Conservation (phyloP, 352 stramenopile genomes). For the Pythium vanterpoolii region DNA sequence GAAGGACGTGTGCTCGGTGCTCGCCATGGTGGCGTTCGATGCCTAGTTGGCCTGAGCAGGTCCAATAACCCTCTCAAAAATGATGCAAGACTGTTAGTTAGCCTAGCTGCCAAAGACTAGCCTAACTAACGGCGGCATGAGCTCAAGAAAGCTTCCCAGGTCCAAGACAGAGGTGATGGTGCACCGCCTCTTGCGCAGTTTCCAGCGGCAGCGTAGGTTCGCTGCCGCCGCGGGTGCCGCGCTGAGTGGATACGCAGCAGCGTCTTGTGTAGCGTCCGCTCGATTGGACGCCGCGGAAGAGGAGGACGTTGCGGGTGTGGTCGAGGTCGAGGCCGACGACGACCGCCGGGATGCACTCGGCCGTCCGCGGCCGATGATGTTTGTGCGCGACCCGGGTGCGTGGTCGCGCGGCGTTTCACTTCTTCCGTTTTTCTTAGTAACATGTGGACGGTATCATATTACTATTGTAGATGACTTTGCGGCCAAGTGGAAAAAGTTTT, state of each 20-base stretch:
- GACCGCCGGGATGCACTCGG: slow-evolving; percentile 7
- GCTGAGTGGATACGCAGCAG: neutral
- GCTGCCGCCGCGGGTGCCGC: neutral
- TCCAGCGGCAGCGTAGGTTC: slow-evolving; percentile 8
- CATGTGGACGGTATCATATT: neutral
- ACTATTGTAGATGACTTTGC: slow-evolving; percentile 50
- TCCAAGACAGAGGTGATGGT: no score
- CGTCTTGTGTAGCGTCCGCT: neutral
- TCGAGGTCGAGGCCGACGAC: neutral
- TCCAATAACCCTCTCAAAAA: neutral
- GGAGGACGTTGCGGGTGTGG: no score
- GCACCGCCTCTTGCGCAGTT: slow-evolving; percentile 1
- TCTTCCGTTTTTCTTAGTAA: neutral
- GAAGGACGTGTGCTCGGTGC: neutral
- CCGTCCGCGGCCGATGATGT: slow-evolving; percentile 9
- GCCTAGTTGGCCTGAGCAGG: neutral
- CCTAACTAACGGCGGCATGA: no score
- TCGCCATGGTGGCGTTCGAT: neutral
- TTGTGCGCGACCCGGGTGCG: slow-evolving; percentile 9
- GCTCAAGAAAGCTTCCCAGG: no score
- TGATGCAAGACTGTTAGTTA: neutral
- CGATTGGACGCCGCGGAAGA: neutral
- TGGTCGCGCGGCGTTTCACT: neutral
- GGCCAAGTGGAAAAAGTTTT: slow-evolving; percentile 75
- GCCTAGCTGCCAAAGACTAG: neutral